Base-by-base conservation (phyloP, 164 flowering plant species). In the Magnolia kwangsiensis region DNA sequence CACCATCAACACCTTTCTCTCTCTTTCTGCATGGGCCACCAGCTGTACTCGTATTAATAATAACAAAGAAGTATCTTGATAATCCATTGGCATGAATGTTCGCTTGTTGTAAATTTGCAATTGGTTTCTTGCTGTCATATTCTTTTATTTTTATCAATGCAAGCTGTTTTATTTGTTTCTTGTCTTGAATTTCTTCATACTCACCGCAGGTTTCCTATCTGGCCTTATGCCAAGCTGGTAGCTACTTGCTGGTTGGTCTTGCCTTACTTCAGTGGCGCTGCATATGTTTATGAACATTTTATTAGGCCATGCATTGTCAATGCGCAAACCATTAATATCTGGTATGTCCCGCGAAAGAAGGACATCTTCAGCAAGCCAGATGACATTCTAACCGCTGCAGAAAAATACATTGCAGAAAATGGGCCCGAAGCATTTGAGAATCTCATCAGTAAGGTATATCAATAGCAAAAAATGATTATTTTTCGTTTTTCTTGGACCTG, bases 251-350 rank as follows among this genome's bases (percentile, higher is more conserved):
- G 98, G 98, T 82, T 95, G 83, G 97, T 95, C 21, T 79, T 95
- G 50, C 98, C 98, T 4, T 81, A 88, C 67, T 95, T 95, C 89
- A 91, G 82, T 77, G 98, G 98, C 1, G 98, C 98, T 68, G 91
- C 98, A 4, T 86, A 93, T 80, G 94, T 95, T 0, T 93, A 93
- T 73, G 78, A 87, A 78, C 86, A 80, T 77, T 93, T 82, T 80
- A 81, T 95, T 21, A 86, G 98, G 71, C 97, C 97, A n/a, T 84
- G 86, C 80, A 89, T 86, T 78, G 80, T 84, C 81, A 88, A 87
- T 80, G 90, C 89, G 8, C 86, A 84, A 78, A 80, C 82, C 69
- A 63, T 86, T 29, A 81, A 80, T 67, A 79, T 93, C 9, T 90
- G 95, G 96, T 88, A 91, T 51, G 72, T 90, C 4, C 94, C 96